Evolutionary conservation across 805 yeast species (phyloP).

Genomic region (Kockiozyma suomiensis): DNA sequence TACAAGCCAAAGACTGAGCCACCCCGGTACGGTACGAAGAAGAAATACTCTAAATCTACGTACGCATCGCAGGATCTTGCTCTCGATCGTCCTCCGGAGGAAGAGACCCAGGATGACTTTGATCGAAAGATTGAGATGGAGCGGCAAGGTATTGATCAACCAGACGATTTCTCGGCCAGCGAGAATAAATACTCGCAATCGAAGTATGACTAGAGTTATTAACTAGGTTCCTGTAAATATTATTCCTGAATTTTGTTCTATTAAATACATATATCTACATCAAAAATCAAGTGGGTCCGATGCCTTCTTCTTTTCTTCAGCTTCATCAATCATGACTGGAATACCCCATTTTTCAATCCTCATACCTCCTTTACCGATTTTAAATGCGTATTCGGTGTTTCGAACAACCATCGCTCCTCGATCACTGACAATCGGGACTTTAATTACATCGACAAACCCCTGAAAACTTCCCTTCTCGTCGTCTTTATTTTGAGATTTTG

Average conservation of each 20-base stretch:
- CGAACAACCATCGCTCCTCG: slow-evolving; percentile 78
- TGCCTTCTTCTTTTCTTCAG: not conserved
- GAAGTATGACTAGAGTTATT: slow-evolving; percentile 23
- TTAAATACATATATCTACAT: not conserved
- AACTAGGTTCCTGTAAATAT: no score
- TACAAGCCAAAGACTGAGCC: not conserved
- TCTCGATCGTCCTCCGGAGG: slow-evolving; percentile 10
- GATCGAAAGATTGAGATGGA: slow-evolving; percentile 32
- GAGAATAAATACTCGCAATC: slow-evolving; percentile 27
- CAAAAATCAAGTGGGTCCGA: not conserved
- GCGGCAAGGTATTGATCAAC: slow-evolving; percentile 31
- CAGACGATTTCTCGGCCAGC: slow-evolving; percentile 29
- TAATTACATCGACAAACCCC: slow-evolving; percentile 77
- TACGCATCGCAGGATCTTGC: not conserved
- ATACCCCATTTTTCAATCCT: slow-evolving; percentile 96
- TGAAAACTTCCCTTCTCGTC: slow-evolving; percentile 46
- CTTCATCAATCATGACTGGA: slow-evolving; percentile 82
- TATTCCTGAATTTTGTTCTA: not conserved
- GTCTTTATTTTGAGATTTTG: not conserved
- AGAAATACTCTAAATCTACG: not conserved
- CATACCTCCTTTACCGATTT: slow-evolving; percentile 77
- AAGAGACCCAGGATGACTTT: slow-evolving; percentile 30
- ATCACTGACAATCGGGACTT: slow-evolving; percentile 71
- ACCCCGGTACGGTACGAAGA: slow-evolving; percentile 6
- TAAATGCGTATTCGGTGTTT: slow-evolving; percentile 79